Evolutionary conservation across 176 grass and related monocot species (phyloP).

Genomic region (Cenchrus americanus): DNA sequence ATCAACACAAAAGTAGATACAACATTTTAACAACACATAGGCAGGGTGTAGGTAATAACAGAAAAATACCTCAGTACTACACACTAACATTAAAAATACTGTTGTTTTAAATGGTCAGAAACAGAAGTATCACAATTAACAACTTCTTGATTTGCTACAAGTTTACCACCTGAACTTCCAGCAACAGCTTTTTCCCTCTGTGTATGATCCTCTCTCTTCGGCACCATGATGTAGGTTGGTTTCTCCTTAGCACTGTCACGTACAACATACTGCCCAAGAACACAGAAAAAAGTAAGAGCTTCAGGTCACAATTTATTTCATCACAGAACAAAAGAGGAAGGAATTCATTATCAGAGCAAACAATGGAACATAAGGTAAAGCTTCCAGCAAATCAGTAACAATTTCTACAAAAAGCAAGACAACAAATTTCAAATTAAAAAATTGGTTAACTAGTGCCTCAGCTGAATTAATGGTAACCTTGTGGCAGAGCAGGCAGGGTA

Average conservation of each 20-base stretch:
- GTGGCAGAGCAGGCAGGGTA: too few species aligned
- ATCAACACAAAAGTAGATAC: constrained; percentile 32
- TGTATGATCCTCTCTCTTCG: constrained; percentile 76
- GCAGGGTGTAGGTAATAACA: neutral
- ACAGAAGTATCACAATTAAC: constrained; percentile 31
- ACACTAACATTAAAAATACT: neutral
- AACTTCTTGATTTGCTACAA: constrained; percentile 45
- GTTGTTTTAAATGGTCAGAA: constrained; percentile 27
- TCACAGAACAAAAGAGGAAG: constrained; percentile 7
- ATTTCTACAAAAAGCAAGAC: constrained; percentile 4
- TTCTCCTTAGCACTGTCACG: constrained; percentile 81
- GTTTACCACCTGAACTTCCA: constrained; percentile 50
- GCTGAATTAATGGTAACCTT: neutral
- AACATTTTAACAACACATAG: constrained; percentile 38
- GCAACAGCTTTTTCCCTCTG: constrained; percentile 53
- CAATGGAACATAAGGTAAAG: neutral
- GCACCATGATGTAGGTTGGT: constrained; percentile 76
- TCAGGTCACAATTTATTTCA: constrained; percentile 9
- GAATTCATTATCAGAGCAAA: constrained; percentile 14
- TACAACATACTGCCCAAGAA: constrained; percentile 68
- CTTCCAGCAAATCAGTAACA: neutral
- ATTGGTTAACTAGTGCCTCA: neutral
- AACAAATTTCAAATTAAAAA: constrained; percentile 5
- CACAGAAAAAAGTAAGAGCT: constrained; percentile 35
- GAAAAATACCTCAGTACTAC: constrained; percentile 10